phyloP scores from a whole-genome alignment of 2,329 filamentous ascomycete genomes.

The Neurospora sp. region DNA sequence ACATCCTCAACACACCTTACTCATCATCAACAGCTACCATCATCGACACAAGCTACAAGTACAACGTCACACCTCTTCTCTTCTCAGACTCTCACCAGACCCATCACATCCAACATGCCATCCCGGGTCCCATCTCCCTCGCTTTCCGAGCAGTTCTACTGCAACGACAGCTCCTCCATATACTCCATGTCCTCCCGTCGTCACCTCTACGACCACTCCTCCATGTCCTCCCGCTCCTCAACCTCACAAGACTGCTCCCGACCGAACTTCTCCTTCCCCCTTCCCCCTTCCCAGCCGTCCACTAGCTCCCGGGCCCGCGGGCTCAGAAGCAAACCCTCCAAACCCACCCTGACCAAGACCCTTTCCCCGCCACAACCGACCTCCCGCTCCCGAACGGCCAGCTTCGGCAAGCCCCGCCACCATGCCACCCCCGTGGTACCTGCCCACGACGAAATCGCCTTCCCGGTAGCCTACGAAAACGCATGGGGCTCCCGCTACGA shows the following conservation, averaged over 20 bases:
- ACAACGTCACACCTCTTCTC: background rate
- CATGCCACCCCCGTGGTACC: background rate
- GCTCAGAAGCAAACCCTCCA: background rate
- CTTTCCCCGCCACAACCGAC: background rate
- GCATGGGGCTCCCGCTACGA: conserved; percentile 19
- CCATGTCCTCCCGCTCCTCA: background rate
- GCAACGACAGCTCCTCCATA: background rate
- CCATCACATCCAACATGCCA: background rate
- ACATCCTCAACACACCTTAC: background rate
- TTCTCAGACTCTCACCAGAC: background rate
- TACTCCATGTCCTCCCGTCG: background rate
- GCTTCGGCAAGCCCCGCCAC: background rate
- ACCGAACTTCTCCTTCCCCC: background rate
- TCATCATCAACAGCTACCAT: background rate
- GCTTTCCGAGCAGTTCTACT: background rate
- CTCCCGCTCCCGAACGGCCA: background rate
- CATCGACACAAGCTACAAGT: background rate
- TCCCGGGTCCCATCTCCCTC: background rate
- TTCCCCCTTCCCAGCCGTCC: background rate
- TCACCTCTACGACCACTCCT: background rate
- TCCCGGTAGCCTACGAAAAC: conserved; percentile 24
- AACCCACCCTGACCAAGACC: background rate
- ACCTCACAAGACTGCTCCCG: background rate
- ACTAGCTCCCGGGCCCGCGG: background rate
- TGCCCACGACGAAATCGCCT: conserved; percentile 17